These are phyloP conservation scores for Persicaria tinctoria DNA, from an alignment of 148 eudicot genomes.

Conservation along the genomic window DNA sequence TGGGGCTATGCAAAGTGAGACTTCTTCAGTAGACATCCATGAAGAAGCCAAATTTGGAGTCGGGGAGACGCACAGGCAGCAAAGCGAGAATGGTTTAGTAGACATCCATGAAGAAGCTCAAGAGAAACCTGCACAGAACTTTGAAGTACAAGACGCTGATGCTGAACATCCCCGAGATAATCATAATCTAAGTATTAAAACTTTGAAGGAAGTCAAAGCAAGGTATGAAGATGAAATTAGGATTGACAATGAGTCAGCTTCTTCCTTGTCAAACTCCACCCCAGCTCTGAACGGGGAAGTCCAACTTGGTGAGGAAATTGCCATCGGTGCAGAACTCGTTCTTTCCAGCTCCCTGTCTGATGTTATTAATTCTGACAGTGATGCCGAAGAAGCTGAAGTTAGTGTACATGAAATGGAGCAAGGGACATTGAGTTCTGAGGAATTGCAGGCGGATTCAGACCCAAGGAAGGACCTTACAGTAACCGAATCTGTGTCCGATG, in stretches of 20 bases:
- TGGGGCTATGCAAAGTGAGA: conserved; percentile 11
- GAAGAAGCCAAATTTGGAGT: conserved; percentile 9
- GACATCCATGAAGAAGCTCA: conserved; percentile 24
- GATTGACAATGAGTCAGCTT: conserved; percentile 18
- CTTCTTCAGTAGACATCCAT: neutral
- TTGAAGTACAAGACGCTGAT: conserved; percentile 24
- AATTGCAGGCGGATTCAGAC: conserved; percentile 21
- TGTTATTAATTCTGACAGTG: conserved; percentile 17
- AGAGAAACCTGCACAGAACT: conserved; percentile 22
- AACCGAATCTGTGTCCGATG: neutral
- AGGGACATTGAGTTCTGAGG: conserved; percentile 26
- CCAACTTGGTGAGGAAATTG: conserved; percentile 17
- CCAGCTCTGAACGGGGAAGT: conserved; percentile 19
- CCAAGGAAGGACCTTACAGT: conserved; percentile 26
- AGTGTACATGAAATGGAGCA: conserved; percentile 28
- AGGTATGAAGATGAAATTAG: conserved; percentile 19
- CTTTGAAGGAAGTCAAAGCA: conserved; percentile 20
- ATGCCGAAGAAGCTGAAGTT: conserved; percentile 30
- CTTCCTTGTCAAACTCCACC: conserved; percentile 19
- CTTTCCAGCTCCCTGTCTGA: conserved; percentile 18
- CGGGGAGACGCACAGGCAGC: neutral
- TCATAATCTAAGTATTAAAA: conserved; percentile 8
- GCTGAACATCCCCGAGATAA: conserved; percentile 15
- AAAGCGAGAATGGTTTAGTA: conserved; percentile 19
- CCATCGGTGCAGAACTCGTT: conserved; percentile 14